Base-by-base conservation (phyloP, 2,329 filamentous ascomycete species). In the Lecanicillium sp. region DNA sequence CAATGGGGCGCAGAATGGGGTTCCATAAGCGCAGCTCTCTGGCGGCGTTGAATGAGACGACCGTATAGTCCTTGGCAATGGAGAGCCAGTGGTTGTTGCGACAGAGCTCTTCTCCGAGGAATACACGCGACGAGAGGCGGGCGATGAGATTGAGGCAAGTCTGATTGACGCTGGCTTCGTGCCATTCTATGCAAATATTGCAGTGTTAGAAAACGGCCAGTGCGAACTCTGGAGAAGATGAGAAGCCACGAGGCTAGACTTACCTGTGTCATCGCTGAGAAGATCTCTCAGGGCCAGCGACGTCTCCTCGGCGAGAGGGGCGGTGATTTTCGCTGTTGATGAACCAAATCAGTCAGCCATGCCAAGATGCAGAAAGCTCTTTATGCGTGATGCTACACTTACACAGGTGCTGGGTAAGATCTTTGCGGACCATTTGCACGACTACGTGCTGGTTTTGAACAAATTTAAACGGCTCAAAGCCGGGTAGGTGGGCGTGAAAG, bases 51-150 rank as follows among this genome's bases (percentile, higher is more conserved):
- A 67, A 56, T 22, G 56, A 50, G 36, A 62, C 58, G 16, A 66
- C 46, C 9, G 71, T 68, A 42, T 73, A 75, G 6, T 54, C 52
- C 3, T 64, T 54, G 33, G 68, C 67, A 29, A 62, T 54, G 6
- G 58, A 50, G 15, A 76, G 54, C 48, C 71, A 73, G 5, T 58
- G 56, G 9, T 61, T 45, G 43, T 75, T 61, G 16, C 63, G 62
- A 47, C 57, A 62, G 22, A 62, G 41, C 16, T 52, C 50, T 4
- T 52, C 43, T 12, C 67, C 65, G 12, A 68, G 58, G 12, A 69
- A 55, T 27, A 70, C 49, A 3, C 59, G 53, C 37, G 52, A 50
- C 0, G 51, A 55, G 22, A 49, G 41, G 28, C 46, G 45, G 9
- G 47, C 46, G 27, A 48, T 34, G 14, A 49, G 33, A 13, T 40